phyloP scores from a whole-genome alignment of 306 rosid genomes.

The Malus sieversii region DNA sequence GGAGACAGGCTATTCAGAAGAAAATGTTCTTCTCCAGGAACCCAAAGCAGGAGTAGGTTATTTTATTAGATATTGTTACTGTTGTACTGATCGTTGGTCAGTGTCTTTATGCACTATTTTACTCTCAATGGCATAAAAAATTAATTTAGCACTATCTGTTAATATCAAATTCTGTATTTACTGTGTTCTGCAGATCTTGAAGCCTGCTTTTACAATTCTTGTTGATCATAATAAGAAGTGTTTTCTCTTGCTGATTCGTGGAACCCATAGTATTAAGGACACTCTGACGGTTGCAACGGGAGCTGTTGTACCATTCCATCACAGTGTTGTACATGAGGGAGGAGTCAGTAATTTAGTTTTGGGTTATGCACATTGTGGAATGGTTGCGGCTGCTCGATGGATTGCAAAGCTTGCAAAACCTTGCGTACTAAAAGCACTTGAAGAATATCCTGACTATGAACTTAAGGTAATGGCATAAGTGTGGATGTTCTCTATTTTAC shows the following conservation, averaged over 20 bases:
- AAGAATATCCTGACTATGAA: constrained; percentile 50
- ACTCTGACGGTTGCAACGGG: constrained; percentile 92
- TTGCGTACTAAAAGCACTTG: constrained; percentile 64
- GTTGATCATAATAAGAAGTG: constrained; percentile 52
- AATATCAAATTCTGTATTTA: not conserved
- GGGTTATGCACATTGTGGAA: constrained; percentile 96
- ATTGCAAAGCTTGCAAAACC: constrained; percentile 82
- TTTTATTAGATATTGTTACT: constrained; percentile 1
- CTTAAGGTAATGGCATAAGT: constrained; percentile 43
- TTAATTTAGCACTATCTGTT: not conserved
- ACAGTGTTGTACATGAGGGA: constrained; percentile 68
- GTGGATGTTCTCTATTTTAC: not conserved
- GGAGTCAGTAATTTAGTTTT: constrained; percentile 84
- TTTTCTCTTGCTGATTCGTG: constrained; percentile 77
- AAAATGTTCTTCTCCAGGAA: constrained; percentile 82
- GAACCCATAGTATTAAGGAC: constrained; percentile 94
- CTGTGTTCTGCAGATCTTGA: constrained; percentile 67
- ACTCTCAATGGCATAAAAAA: not conserved
- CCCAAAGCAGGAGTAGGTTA: constrained; percentile 88
- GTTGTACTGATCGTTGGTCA: not conserved
- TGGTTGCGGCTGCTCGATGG: constrained; percentile 98
- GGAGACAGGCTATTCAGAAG: constrained; percentile 68
- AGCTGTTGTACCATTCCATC: constrained; percentile 90
- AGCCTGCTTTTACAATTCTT: constrained; percentile 89
- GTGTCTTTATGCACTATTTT: not conserved